These are phyloP conservation scores for Pugionium dolabratum DNA, from an alignment of 345 rosid species.

Conservation along the genomic window DNA sequence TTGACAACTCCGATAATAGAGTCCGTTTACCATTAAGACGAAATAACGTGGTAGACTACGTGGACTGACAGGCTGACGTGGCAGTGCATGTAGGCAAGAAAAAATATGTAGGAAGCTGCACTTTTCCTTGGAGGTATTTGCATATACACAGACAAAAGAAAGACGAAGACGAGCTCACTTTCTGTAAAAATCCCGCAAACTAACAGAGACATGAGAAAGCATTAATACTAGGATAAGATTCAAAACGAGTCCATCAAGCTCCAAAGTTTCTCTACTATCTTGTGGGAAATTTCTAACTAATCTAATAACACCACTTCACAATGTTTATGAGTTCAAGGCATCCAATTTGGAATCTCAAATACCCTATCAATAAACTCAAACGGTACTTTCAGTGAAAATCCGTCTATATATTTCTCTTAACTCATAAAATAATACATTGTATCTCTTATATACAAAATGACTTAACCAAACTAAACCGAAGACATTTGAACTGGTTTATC, in stretches of 20 bases:
- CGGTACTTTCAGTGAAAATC: too few relatives aligned
- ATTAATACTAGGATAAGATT: neutral
- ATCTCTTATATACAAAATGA: too few relatives aligned
- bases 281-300: neutral
- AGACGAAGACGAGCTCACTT: slow-evolving; percentile 23
- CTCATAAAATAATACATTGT: too few relatives aligned
- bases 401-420: too few relatives aligned
- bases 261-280: neutral
- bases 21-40: too few relatives aligned
- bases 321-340: slow-evolving; percentile 2
- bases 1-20: too few relatives aligned
- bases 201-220: neutral
- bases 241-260: neutral
- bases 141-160: slow-evolving; percentile 38
- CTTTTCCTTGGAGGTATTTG: slow-evolving; percentile 98
- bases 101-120: slow-evolving; percentile 41
- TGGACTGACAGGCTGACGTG: too few relatives aligned
- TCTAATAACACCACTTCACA: neutral
- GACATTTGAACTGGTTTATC: too few relatives aligned
- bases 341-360: too few relatives aligned
- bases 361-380: too few relatives aligned
- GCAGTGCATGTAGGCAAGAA: slow-evolving; percentile 1
- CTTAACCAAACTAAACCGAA: too few relatives aligned
- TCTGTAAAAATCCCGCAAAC: neutral
- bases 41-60: too few relatives aligned